phyloP scores from a whole-genome alignment of 352 stramenopile genomes.

The Globisporangium okanoganense region DNA sequence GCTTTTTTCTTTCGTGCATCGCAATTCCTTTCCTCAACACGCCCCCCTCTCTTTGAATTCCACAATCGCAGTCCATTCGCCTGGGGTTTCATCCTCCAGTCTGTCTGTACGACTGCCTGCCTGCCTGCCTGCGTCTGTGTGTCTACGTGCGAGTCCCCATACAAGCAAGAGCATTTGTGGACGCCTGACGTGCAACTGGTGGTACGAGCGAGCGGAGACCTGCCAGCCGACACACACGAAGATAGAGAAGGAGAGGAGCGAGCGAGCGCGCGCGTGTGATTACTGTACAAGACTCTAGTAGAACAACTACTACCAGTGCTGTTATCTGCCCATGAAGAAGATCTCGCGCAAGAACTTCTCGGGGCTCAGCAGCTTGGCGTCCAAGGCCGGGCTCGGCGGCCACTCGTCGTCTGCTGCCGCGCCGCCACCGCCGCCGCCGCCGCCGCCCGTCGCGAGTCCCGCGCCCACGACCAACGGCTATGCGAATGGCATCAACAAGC shows the following conservation, averaged over 20 bases:
- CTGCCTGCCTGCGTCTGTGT: not conserved
- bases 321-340: slow-evolving; percentile 51
- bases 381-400: slow-evolving; percentile 35
- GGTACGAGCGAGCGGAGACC: too few relatives aligned
- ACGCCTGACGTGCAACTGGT: too few relatives aligned
- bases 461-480: slow-evolving; percentile 13
- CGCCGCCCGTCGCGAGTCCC: slow-evolving; percentile 4
- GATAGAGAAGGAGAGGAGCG: not conserved
- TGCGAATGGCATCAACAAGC: slow-evolving; percentile 18
- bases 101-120: not conserved
- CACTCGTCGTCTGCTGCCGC: slow-evolving; percentile 18
- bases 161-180: too few relatives aligned
- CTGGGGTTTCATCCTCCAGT: not conserved
- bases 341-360: slow-evolving; percentile 68
- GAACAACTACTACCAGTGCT: not conserved
- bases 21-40: not conserved
- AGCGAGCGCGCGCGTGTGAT: not conserved
- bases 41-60: not conserved
- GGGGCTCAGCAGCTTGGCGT: slow-evolving; percentile 33
- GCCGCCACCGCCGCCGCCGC: slow-evolving; percentile 2
- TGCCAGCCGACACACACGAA: too few relatives aligned
- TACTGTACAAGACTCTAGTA: not conserved
- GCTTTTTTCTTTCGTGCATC: slow-evolving; percentile 5
- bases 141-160: too few relatives aligned
- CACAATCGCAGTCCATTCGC: not conserved